phyloP scores from a whole-genome alignment of 306 rosid genomes.

The Comarum palustre region DNA sequence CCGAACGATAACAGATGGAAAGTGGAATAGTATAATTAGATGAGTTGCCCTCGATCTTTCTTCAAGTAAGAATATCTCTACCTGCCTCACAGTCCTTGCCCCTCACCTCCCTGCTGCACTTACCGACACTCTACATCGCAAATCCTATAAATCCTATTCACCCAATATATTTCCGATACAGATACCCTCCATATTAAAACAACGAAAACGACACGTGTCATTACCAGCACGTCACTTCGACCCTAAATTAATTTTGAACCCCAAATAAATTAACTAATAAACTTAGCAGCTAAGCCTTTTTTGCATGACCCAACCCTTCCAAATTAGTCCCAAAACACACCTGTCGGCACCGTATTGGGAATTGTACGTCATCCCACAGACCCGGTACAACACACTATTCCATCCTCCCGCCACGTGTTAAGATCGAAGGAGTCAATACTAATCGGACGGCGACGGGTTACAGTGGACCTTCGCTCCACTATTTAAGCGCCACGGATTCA shows the following conservation, averaged over 20 bases:
- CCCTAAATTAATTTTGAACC: background rate
- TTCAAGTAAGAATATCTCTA: too few relatives aligned
- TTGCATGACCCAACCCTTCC: background rate
- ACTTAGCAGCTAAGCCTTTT: background rate
- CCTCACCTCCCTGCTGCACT: too few relatives aligned
- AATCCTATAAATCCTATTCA: background rate
- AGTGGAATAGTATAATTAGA: background rate
- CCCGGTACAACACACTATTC: background rate
- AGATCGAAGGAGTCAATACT: background rate
- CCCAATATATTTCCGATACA: background rate
- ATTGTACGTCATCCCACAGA: conserved; percentile 3
- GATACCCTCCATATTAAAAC: background rate
- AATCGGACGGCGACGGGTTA: background rate
- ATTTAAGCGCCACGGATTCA: conserved; percentile 30
- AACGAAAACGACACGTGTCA: background rate
- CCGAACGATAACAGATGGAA: background rate
- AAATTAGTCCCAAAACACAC: background rate
- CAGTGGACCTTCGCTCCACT: background rate
- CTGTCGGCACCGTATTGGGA: background rate
- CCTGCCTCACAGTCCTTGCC: too few relatives aligned
- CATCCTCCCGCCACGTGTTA: background rate
- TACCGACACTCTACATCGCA: background rate
- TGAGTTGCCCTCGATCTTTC: background rate
- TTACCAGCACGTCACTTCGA: conserved; percentile 2
- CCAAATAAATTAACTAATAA: background rate